Conservation (phyloP, 2,329 filamentous ascomycete genomes). For the Fusarium chlamydosporum region DNA sequence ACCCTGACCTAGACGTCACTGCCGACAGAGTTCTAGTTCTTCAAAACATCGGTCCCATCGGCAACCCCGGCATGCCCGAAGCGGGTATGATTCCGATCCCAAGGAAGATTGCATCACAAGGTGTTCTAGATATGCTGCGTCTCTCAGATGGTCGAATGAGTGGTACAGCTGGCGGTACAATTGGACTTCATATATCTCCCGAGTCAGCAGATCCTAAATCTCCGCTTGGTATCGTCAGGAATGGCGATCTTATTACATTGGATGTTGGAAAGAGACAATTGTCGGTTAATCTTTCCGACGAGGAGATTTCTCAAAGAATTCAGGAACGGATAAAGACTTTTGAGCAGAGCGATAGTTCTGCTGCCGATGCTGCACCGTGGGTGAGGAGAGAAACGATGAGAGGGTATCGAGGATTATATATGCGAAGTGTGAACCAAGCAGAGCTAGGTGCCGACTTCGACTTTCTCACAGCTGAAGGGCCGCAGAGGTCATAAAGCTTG, state of each 20-base stretch:
- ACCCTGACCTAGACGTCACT: slow-evolving; percentile 72
- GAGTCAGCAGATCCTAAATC: slow-evolving; percentile 84
- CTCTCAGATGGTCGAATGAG: slow-evolving; percentile 90
- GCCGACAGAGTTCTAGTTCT: slow-evolving; percentile 78
- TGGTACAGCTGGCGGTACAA: slow-evolving; percentile 89
- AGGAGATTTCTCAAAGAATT: slow-evolving; percentile 75
- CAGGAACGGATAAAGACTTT: slow-evolving; percentile 68
- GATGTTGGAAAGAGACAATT: slow-evolving; percentile 77
- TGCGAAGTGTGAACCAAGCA: slow-evolving; percentile 71
- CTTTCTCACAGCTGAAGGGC: slow-evolving; percentile 67
- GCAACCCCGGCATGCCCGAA: slow-evolving; percentile 94
- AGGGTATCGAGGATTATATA: slow-evolving; percentile 72
- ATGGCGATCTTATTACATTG: slow-evolving; percentile 85
- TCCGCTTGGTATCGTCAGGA: slow-evolving; percentile 80
- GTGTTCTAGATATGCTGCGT: slow-evolving; percentile 83
- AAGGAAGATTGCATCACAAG: slow-evolving; percentile 81
- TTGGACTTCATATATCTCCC: slow-evolving; percentile 88
- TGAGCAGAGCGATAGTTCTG: slow-evolving; percentile 46
- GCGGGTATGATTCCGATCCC: slow-evolving; percentile 75
- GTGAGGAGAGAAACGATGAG: slow-evolving; percentile 50
- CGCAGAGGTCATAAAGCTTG: background rate
- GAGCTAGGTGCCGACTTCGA: slow-evolving; percentile 73
- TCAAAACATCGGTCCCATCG: slow-evolving; percentile 89
- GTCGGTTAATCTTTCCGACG: slow-evolving; percentile 72
- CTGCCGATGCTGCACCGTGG: slow-evolving; percentile 26